Percentiles rank a stretch among this genome's conserved stretches.
phyloP scores from a whole-genome alignment of 768 basidiomycete species.

The Tricholoma flavovirens region DNA sequence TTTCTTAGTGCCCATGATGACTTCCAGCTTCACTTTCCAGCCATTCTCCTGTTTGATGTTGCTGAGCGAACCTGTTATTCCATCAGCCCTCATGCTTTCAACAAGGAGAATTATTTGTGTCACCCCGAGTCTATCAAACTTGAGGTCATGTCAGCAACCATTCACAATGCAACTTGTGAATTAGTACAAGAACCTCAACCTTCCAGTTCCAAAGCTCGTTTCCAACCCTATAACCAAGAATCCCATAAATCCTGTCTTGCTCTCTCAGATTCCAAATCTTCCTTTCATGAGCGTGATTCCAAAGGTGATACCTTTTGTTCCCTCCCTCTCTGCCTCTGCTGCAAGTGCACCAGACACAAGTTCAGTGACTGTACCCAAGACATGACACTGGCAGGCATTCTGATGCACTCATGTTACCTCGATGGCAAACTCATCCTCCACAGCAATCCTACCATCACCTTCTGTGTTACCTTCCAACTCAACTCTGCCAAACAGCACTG shows the following conservation, averaged over 20 bases:
- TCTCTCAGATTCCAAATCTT: too few relatives aligned
- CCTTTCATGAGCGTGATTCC: not conserved
- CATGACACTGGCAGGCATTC: not conserved
- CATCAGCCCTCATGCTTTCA: not conserved
- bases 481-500: not conserved
- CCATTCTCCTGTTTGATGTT: constrained; percentile 1
- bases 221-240: not conserved
- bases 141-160: too few relatives aligned
- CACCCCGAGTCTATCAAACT: not conserved
- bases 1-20: constrained; percentile 3
- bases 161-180: not conserved
- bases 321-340: constrained; percentile 8
- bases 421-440: not conserved
- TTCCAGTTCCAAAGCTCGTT: not conserved
- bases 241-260: not conserved
- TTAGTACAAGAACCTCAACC: not conserved
- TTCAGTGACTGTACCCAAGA: not conserved
- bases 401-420: not conserved
- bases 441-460: not conserved
- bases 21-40: constrained; percentile 10
- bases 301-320: not conserved
- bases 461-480: not conserved
- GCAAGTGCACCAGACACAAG: not conserved
- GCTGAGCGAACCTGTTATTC: constrained; percentile 4
- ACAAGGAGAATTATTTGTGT: not conserved